phyloP scores from a whole-genome alignment of 2,329 filamentous ascomycete genomes.

The Tympanopsis confertula region DNA sequence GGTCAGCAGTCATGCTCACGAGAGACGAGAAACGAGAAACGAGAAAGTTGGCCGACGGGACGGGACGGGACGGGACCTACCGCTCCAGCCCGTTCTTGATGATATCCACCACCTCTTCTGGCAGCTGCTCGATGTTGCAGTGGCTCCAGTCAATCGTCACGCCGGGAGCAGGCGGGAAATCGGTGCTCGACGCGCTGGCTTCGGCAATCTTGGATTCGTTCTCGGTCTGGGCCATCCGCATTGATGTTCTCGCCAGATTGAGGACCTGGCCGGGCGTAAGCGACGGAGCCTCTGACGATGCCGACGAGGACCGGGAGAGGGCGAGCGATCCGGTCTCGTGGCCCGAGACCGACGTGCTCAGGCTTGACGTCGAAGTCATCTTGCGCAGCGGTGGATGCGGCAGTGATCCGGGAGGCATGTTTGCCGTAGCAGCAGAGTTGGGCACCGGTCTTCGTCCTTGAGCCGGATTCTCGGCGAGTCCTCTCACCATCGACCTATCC shows the following conservation, averaged over 20 bases:
- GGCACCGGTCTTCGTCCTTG: background rate
- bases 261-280: conserved; percentile 54
- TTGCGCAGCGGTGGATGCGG: background rate
- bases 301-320: background rate
- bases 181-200: conserved; percentile 44
- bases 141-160: conserved; percentile 71
- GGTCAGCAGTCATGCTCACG: background rate
- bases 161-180: conserved; percentile 49
- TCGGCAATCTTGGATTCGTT: conserved; percentile 52
- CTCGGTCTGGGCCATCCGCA: conserved; percentile 55
- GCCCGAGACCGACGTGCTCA: background rate
- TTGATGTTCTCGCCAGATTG: conserved; percentile 51
- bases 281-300: background rate
- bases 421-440: background rate
- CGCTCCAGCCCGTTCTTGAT: conserved; percentile 65
- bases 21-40: background rate
- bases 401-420: background rate
- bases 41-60: background rate
- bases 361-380: background rate
- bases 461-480: background rate
- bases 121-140: conserved; percentile 59
- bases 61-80: too few relatives aligned
- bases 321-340: background rate
- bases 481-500: too few relatives aligned
- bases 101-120: conserved; percentile 64